phyloP scores from a whole-genome alignment of 1,284 basidiomycete genomes.

The Pseudozyma tsukubaensis region DNA sequence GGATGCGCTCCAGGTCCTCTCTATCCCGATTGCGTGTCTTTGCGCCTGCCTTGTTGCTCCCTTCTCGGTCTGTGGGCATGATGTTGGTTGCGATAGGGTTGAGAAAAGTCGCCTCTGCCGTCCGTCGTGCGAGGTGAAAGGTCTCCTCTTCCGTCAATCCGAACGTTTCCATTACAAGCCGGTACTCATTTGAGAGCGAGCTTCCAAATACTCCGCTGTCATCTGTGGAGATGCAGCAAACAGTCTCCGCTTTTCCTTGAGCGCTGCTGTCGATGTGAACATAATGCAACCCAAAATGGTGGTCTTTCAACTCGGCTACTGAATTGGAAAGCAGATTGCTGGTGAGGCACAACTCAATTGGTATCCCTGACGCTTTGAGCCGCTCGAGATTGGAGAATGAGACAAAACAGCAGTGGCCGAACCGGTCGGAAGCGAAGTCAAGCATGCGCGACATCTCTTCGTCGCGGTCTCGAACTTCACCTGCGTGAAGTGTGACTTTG shows the following conservation, averaged over 20 bases:
- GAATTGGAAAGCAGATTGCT: conserved; percentile 46
- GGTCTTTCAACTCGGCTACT: conserved; percentile 6
- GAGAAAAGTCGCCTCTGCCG: conserved; percentile 19
- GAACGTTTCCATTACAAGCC: conserved; percentile 36
- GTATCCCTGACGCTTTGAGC: conserved; percentile 11
- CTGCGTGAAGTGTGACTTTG: conserved; percentile 49
- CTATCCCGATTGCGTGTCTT: not conserved
- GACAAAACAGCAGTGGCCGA: conserved; percentile 53
- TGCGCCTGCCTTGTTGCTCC: not conserved
- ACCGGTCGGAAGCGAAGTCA: conserved; percentile 36
- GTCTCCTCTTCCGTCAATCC: conserved; percentile 12
- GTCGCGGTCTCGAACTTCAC: conserved; percentile 25
- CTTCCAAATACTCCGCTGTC: conserved; percentile 50
- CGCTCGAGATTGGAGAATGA: not conserved
- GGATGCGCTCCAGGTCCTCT: conserved; percentile 5
- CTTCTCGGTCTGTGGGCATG: not conserved
- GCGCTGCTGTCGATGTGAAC: not conserved
- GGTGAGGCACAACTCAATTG: conserved; percentile 50
- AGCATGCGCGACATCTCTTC: conserved; percentile 38
- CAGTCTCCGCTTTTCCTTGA: not conserved
- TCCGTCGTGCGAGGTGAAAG: conserved; percentile 13
- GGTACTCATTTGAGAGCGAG: conserved; percentile 42
- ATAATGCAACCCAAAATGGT: conserved; percentile 37
- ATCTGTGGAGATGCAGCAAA: conserved; percentile 48
- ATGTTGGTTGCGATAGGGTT: not conserved